A percentile compares a stretch with the other conserved stretches of the same genome.
Conservation (phyloP, 768 basidiomycete genomes). For the Leccinum subtestaceum region DNA sequence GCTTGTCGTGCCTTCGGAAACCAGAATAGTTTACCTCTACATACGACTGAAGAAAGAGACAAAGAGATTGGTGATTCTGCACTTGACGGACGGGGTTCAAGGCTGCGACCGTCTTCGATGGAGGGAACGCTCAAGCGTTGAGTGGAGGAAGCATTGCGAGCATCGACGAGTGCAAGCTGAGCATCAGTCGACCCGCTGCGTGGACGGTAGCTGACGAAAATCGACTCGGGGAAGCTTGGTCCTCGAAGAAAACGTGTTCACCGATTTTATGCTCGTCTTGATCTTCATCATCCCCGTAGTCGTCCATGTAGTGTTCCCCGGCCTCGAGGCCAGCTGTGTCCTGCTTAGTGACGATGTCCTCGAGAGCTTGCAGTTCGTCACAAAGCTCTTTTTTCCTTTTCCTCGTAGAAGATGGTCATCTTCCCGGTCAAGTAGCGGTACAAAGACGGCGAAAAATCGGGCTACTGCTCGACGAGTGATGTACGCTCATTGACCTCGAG, state of each 20-base stretch:
- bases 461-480: neutral
- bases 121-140: neutral
- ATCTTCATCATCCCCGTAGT: slow-evolving; percentile 46
- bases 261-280: slow-evolving; percentile 38
- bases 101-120: slow-evolving; percentile 32
- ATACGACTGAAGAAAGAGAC: slow-evolving; percentile 75
- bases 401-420: neutral
- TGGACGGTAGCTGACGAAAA: neutral
- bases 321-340: no score
- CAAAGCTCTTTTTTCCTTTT: neutral
- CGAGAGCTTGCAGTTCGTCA: neutral
- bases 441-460: neutral
- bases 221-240: no score
- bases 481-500: no score
- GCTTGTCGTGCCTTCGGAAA: slow-evolving; percentile 95
- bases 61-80: slow-evolving; percentile 82
- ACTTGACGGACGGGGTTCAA: slow-evolving; percentile 49
- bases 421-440: neutral
- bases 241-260: slow-evolving; percentile 29
- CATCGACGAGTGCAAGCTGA: neutral
- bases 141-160: slow-evolving; percentile 4
- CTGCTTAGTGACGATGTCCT: no score
- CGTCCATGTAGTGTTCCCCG: no score
- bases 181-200: slow-evolving; percentile 23
- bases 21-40: slow-evolving; percentile 91